A percentile compares a stretch with the other conserved stretches of the same genome.
Evolutionary conservation across 2,329 filamentous ascomycete species (phyloP).

Genomic region (Fusarium pseudograminearum): DNA sequence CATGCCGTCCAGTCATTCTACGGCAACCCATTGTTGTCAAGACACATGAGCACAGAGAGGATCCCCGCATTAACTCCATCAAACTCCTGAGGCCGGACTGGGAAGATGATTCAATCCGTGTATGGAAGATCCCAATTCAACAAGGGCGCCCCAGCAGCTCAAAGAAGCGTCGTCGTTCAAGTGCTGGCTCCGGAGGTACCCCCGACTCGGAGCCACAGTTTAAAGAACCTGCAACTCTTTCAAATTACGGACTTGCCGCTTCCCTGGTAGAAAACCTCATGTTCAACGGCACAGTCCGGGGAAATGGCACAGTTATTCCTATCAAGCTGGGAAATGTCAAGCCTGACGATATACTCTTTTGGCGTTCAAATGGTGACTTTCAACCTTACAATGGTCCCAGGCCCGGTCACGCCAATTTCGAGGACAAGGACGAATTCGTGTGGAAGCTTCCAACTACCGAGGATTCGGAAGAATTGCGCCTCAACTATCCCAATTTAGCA

Average conservation of each 20-base stretch:
- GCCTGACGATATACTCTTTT: slow-evolving; percentile 61
- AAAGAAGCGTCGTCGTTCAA: slow-evolving; percentile 51
- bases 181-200: slow-evolving; percentile 28
- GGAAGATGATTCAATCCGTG: slow-evolving; percentile 79
- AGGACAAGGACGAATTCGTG: slow-evolving; percentile 42
- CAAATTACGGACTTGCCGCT: slow-evolving; percentile 49
- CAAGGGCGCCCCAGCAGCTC: slow-evolving; percentile 52
- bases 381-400: slow-evolving; percentile 75
- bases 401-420: slow-evolving; percentile 33
- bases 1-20: slow-evolving; percentile 86
- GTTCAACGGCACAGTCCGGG: slow-evolving; percentile 52
- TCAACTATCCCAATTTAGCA: slow-evolving; percentile 34
- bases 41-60: slow-evolving; percentile 73
- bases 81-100: slow-evolving; percentile 70
- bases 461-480: slow-evolving; percentile 9
- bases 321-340: slow-evolving; percentile 48
- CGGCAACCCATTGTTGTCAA: slow-evolving; percentile 82
- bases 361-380: slow-evolving; percentile 71
- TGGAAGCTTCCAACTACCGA: slow-evolving; percentile 47
- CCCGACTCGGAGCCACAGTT: slow-evolving; percentile 6
- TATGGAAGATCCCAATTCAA: slow-evolving; percentile 80
- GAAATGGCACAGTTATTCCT: slow-evolving; percentile 41
- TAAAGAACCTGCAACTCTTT: slow-evolving; percentile 39
- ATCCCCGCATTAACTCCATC: slow-evolving; percentile 52
- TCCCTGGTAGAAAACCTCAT: slow-evolving; percentile 53